phyloP scores from a whole-genome alignment of 78 protist genomes.

The Protostelium mycophagum region DNA sequence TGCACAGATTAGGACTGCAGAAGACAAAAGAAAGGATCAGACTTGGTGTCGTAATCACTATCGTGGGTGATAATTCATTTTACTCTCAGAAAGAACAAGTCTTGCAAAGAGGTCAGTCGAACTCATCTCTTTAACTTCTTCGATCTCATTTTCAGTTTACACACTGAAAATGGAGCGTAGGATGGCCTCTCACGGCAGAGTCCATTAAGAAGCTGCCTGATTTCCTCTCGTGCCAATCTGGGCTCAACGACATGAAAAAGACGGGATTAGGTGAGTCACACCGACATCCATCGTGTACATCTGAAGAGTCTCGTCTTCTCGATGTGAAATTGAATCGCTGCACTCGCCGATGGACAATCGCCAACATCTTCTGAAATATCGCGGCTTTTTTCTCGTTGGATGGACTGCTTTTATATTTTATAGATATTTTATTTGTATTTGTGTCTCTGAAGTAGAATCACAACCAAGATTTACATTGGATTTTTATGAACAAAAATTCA shows the following conservation, averaged over 20 bases:
- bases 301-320: too few species aligned
- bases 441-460: too few species aligned
- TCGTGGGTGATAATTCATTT: slow-evolving; percentile 71
- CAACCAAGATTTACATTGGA: background rate
- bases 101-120: background rate
- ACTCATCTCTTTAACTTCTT: background rate
- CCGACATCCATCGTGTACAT: too few species aligned
- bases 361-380: too few species aligned
- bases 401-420: too few species aligned
- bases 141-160: background rate
- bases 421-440: too few species aligned
- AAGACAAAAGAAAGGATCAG: background rate
- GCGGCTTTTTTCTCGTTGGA: too few species aligned
- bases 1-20: background rate
- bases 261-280: slow-evolving; percentile 80
- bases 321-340: too few species aligned
- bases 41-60: slow-evolving; percentile 14
- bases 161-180: slow-evolving; percentile 12
- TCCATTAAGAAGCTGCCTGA: slow-evolving; percentile 43
- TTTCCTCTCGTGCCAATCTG: slow-evolving; percentile 4
- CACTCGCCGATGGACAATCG: too few species aligned
- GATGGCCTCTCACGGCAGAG: slow-evolving; percentile 22
- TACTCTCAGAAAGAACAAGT: slow-evolving; percentile 75
- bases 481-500: too few species aligned
- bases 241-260: slow-evolving; percentile 51